Evolutionary conservation across 345 rosid species (phyloP).

Genomic region (Carallia brachiata): DNA sequence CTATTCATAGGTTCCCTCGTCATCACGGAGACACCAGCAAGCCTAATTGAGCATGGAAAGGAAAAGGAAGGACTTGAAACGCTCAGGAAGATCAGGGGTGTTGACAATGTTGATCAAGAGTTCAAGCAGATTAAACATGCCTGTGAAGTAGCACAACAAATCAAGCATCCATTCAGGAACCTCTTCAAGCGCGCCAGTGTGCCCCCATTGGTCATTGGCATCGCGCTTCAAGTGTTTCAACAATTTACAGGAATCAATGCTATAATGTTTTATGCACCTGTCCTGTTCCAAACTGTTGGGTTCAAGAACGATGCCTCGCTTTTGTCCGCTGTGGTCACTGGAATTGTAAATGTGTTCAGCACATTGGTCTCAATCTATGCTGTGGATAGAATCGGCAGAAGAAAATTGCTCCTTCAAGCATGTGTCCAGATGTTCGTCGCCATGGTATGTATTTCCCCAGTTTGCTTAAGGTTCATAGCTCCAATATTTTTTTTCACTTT

Average conservation of each 20-base stretch:
- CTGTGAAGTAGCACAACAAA: constrained; percentile 36
- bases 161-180: constrained; percentile 42
- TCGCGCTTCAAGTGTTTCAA: constrained; percentile 32
- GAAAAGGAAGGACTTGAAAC: constrained; percentile 23
- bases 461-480: too few relatives aligned
- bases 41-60: constrained; percentile 48
- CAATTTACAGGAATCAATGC: constrained; percentile 51
- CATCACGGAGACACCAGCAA: constrained; percentile 59
- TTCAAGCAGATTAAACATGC: constrained; percentile 33
- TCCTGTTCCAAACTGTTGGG: constrained; percentile 41
- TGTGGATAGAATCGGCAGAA: constrained; percentile 59
- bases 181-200: constrained; percentile 36
- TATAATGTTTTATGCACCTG: constrained; percentile 58
- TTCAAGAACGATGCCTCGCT: constrained; percentile 47
- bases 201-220: constrained; percentile 41
- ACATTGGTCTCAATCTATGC: constrained; percentile 56
- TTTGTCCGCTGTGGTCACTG: constrained; percentile 61
- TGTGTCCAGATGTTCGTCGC: constrained; percentile 43
- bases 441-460: neutral
- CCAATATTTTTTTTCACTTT: too few relatives aligned
- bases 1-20: constrained; percentile 47
- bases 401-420: constrained; percentile 53
- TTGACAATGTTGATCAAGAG: constrained; percentile 31
- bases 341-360: constrained; percentile 48
- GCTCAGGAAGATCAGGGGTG: constrained; percentile 44